Conservation (phyloP, 129 eudicot genomes). For the Glebionis coronaria region DNA sequence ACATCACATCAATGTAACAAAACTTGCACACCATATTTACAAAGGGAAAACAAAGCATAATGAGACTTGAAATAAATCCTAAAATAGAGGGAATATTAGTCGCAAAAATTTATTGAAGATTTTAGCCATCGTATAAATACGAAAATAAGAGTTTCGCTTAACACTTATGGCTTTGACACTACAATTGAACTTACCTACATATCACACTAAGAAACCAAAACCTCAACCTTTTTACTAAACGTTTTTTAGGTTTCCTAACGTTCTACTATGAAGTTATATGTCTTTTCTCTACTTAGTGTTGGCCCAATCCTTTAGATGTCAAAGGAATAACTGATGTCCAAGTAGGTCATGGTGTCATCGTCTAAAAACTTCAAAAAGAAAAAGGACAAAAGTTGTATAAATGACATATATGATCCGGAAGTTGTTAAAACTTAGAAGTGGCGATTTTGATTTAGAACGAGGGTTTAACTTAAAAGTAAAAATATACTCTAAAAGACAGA, state of each 20-base stretch:
- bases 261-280: constrained; percentile 1
- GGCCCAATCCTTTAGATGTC: constrained; percentile 82
- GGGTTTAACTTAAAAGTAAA: no score
- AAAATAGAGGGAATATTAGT: constrained; percentile 17
- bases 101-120: constrained; percentile 34
- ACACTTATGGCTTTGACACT: constrained; percentile 30
- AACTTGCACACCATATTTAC: constrained; percentile 17
- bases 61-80: constrained; percentile 22
- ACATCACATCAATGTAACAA: constrained; percentile 11
- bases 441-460: no score
- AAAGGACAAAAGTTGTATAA: not conserved
- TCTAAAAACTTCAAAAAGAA: constrained; percentile 61
- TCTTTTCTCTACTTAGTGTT: constrained; percentile 21
- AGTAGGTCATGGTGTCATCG: constrained; percentile 81
- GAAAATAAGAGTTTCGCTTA: constrained; percentile 18
- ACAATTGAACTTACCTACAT: constrained; percentile 24
- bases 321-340: constrained; percentile 75
- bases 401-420: not conserved
- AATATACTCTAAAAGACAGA: no score
- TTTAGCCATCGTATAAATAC: constrained; percentile 18
- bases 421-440: no score
- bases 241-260: not conserved
- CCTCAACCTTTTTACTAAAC: no score
- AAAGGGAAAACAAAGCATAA: constrained; percentile 13
- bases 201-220: constrained; percentile 8